Conservation (phyloP, 306 rosid genomes). For the Cercis canadensis region DNA sequence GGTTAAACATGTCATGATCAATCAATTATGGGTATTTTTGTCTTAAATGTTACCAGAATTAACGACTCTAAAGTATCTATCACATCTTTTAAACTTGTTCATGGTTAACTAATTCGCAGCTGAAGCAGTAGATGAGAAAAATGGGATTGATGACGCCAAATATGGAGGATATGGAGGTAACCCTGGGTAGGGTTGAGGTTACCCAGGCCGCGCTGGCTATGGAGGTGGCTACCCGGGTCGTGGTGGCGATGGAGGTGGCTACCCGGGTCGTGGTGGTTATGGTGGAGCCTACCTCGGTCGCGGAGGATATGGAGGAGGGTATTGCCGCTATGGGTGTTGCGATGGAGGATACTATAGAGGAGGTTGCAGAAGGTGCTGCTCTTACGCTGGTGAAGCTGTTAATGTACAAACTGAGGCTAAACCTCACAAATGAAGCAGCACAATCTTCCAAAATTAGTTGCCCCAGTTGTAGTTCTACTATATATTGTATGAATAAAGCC, state of each 20-base stretch:
- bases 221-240: not conserved
- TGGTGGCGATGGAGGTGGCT: not conserved
- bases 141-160: not conserved
- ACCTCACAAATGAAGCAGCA: constrained; percentile 25
- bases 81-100: not conserved
- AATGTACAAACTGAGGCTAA: constrained; percentile 37
- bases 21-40: too few relatives aligned
- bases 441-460: not conserved
- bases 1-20: too few relatives aligned
- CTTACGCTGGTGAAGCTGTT: constrained; percentile 54
- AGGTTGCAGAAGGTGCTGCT: constrained; percentile 56
- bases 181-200: too few relatives aligned
- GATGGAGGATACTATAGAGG: constrained; percentile 31
- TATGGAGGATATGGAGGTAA: constrained; percentile 16
- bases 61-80: not conserved
- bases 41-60: too few relatives aligned
- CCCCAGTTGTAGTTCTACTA: too few relatives aligned
- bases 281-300: not conserved
- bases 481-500: not conserved
- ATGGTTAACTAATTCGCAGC: constrained; percentile 12
- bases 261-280: not conserved
- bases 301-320: constrained; percentile 25
- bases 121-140: constrained; percentile 7
- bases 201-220: not conserved
- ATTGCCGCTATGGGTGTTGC: constrained; percentile 58